Conservation (phyloP, 176 grass and related monocot genomes). For the Typha latifolia region DNA sequence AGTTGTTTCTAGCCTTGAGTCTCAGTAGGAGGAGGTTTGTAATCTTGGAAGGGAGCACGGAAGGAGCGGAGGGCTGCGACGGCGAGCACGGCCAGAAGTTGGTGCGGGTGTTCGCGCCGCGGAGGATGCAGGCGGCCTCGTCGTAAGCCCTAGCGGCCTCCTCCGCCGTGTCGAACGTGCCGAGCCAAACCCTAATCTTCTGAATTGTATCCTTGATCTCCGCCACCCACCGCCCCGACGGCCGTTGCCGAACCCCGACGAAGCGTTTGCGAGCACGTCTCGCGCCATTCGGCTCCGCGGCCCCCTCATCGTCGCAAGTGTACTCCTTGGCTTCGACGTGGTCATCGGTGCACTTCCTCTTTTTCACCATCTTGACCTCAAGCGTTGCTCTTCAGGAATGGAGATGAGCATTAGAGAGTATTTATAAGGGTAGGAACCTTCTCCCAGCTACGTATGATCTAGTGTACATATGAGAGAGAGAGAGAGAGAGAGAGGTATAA, state of each 20-base stretch:
- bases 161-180: slow-evolving; percentile 21
- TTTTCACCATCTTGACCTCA: slow-evolving; percentile 6
- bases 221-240: slow-evolving; percentile 16
- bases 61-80: background rate
- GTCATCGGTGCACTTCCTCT: slow-evolving; percentile 7
- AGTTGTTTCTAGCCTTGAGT: slow-evolving; percentile 13
- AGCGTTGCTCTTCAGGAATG: background rate
- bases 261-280: slow-evolving; percentile 8
- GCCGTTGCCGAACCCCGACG: slow-evolving; percentile 13
- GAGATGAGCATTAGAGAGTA: background rate
- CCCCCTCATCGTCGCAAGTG: too few relatives aligned
- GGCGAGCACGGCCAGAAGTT: slow-evolving; percentile 17
- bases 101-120: slow-evolving; percentile 19
- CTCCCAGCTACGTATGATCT: too few relatives aligned
- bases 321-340: background rate
- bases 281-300: background rate
- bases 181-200: slow-evolving; percentile 22
- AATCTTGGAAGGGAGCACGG: slow-evolving; percentile 12
- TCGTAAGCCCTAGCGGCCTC: slow-evolving; percentile 17
- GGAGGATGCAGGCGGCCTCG: slow-evolving; percentile 20
- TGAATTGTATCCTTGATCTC: slow-evolving; percentile 26
- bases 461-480: too few relatives aligned
- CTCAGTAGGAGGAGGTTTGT: slow-evolving; percentile 6
- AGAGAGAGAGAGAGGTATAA: too few relatives aligned
- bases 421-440: background rate